Evolutionary conservation across 2,329 filamentous ascomycete species (phyloP).

Genomic region (Kalaharituber pfeilii): DNA sequence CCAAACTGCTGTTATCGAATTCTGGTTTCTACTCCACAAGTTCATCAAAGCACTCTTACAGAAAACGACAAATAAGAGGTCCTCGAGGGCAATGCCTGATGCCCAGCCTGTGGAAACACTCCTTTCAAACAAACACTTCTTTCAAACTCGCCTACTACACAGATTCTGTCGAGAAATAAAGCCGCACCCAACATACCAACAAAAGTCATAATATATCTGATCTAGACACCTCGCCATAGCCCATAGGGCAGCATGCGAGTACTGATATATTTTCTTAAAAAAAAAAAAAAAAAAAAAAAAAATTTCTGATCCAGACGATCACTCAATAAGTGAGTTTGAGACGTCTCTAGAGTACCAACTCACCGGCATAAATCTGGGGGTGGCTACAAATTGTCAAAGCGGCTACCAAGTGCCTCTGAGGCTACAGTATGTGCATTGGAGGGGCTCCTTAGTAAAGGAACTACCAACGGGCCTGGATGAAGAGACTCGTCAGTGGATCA

Average conservation of each 20-base stretch:
- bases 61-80: not conserved
- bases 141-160: conserved; percentile 13
- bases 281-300: not conserved
- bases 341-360: not conserved
- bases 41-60: not conserved
- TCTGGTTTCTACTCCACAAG: not conserved
- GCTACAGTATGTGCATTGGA: not conserved
- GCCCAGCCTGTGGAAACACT: conserved; percentile 24
- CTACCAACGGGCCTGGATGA: not conserved
- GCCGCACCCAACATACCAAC: conserved; percentile 12
- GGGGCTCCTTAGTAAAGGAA: not conserved
- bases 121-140: conserved; percentile 21
- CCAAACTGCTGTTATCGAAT: not conserved
- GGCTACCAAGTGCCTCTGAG: not conserved
- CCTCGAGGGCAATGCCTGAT: conserved; percentile 1
- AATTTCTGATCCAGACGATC: not conserved
- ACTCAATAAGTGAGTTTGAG: no score
- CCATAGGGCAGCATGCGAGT: not conserved
- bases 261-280: not conserved
- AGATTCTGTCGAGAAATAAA: conserved; percentile 12
- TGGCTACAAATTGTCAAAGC: not conserved
- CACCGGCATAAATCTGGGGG: not conserved
- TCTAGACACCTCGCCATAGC: not conserved
- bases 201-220: not conserved
- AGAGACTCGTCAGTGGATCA: not conserved